These are phyloP conservation scores for Amanita muscaria DNA, from an alignment of 768 basidiomycete species.

Conservation along the genomic window DNA sequence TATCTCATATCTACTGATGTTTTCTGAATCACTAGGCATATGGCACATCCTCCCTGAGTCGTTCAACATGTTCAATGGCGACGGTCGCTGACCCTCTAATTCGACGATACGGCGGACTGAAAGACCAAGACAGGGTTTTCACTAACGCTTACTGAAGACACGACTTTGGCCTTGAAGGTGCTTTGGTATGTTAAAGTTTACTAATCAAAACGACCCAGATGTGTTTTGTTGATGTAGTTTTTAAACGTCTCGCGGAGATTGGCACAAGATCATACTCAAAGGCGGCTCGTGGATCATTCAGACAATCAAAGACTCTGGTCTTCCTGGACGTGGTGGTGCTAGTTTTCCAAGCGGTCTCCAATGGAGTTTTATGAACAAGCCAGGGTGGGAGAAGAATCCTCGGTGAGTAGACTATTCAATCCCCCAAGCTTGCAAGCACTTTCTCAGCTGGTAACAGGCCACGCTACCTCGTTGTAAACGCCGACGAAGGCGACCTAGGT, in stretches of 20 bases:
- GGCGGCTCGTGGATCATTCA: slow-evolving; percentile 98
- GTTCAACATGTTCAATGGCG: slow-evolving; percentile 35
- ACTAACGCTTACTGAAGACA: slow-evolving; percentile 84
- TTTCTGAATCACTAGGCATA: slow-evolving; percentile 15
- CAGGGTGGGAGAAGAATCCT: slow-evolving; percentile 93
- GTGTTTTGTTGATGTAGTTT: slow-evolving; percentile 1
- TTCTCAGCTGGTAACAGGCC: too few relatives aligned
- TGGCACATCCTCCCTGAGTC: slow-evolving; percentile 8
- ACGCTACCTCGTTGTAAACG: slow-evolving; percentile 94
- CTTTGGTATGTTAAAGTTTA: slow-evolving; percentile 45
- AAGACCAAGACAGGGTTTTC: slow-evolving; percentile 92
- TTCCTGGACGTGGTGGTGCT: slow-evolving; percentile 92
- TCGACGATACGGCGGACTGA: slow-evolving; percentile 85
- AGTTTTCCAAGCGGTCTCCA: slow-evolving; percentile 96
- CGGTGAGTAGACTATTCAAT: too few relatives aligned
- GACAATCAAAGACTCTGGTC: slow-evolving; percentile 90
- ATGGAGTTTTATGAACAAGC: slow-evolving; percentile 99
- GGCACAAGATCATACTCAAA: slow-evolving; percentile 93
- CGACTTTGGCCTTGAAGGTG: slow-evolving; percentile 91
- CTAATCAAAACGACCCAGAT: not conserved
- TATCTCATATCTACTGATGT: not conserved
- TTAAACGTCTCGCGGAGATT: slow-evolving; percentile 84
- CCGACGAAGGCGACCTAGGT: slow-evolving; percentile 97
- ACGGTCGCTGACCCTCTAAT: slow-evolving; percentile 83
- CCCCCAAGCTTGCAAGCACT: too few relatives aligned